Base-by-base conservation (phyloP, 140 eudicot species). In the Ambrosia hybrid region DNA sequence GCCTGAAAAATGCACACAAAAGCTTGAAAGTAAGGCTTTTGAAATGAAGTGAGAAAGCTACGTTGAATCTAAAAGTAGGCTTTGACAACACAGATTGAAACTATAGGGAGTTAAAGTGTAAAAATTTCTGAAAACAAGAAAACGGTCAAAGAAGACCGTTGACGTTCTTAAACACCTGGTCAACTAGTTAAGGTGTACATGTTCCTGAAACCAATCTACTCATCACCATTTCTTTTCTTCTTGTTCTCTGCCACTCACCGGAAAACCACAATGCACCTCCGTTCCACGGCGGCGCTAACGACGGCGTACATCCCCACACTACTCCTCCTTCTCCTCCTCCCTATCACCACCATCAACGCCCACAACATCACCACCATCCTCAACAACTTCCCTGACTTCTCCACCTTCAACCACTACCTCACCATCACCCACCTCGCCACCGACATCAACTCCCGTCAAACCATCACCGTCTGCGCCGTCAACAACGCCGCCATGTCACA, bases 381-480 rank as follows among this genome's bases (percentile, higher is more conserved):
- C 2, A 86, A 78, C 0, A 74, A 83, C 53, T 68, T 65, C 80
- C 96, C 98, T 1, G 89, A 87, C 45, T 89, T 92, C 78, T 87
- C 98, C 8, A 81, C 95, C 14, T 92, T 92, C 84, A 92, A 83
- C 79, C 98, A 89, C 49, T 92, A 92, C 84, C 88, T 92, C 43
- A 83, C 95, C 41, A 1, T 30, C 34, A 30, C 34, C 34, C 34
- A 30, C 34, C 34, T 30, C 34, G 34, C 34, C 34, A 30, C 34
- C 34, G 34, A 30, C 0, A 30, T 30, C 34, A 30, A 30, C 34
- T 30, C 34, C 76, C 95, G 95, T 1, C 75, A 82, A 55, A 87
- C 98, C 10, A 92, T 92, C 77, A 89, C 98, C 78, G 96, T 89
- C 1, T 81, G 90, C 67, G 96, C 95, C 38, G 91, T 89, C 12